A percentile compares a stretch with the other conserved stretches of the same genome.
Conservation (phyloP, 2,329 filamentous ascomycete species). For the Ploettnerulaceae sp. region DNA sequence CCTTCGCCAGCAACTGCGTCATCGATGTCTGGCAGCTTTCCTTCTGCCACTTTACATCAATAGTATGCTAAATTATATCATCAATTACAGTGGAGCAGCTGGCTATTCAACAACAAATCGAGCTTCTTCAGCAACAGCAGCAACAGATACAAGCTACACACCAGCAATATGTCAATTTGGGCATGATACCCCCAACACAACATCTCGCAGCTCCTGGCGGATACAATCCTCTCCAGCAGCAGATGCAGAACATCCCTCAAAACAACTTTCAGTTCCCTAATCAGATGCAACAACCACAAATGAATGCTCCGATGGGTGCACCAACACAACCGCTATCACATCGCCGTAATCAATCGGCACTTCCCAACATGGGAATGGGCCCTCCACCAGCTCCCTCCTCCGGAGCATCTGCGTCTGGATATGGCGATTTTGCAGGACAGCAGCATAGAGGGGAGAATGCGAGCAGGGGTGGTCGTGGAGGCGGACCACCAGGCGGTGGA, state of each 20-base stretch:
- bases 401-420: slow-evolving; percentile 69
- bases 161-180: slow-evolving; percentile 97
- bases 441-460: slow-evolving; percentile 56
- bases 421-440: slow-evolving; percentile 73
- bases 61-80: slow-evolving; percentile 15
- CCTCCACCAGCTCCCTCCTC: slow-evolving; percentile 88
- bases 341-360: slow-evolving; percentile 95
- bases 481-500: slow-evolving; percentile 63
- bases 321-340: slow-evolving; percentile 78
- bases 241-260: slow-evolving; percentile 75
- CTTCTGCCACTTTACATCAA: background rate
- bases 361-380: slow-evolving; percentile 88
- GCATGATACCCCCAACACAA: slow-evolving; percentile 85
- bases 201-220: slow-evolving; percentile 65
- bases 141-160: slow-evolving; percentile 95
- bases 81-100: slow-evolving; percentile 79
- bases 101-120: slow-evolving; percentile 96
- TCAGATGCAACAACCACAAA: slow-evolving; percentile 69
- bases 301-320: slow-evolving; percentile 68
- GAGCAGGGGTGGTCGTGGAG: slow-evolving; percentile 68
- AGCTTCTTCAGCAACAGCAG: slow-evolving; percentile 94
- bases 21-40: slow-evolving; percentile 11
- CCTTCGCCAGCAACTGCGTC: slow-evolving; percentile 24
- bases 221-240: slow-evolving; percentile 74
- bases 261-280: slow-evolving; percentile 85